These are phyloP conservation scores for Zygosaccharomyces bisporus DNA, from an alignment of 805 yeast genomes.

Conservation along the genomic window DNA sequence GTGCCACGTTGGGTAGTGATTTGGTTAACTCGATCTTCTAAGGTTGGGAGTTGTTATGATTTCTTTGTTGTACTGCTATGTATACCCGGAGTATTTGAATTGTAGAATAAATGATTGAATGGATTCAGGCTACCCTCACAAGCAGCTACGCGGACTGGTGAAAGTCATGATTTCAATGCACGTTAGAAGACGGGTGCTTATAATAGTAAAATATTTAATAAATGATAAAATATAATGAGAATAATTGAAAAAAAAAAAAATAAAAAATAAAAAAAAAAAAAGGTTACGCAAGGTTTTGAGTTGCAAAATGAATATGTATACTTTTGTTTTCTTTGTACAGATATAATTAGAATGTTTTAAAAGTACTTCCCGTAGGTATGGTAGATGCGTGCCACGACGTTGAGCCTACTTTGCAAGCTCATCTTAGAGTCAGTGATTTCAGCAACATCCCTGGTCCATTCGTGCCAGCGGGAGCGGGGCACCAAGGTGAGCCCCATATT, in stretches of 20 bases:
- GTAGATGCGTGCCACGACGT: conserved; percentile 56
- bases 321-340: not conserved
- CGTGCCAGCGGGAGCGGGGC: conserved; percentile 47
- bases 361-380: conserved; percentile 49
- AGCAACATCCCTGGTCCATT: conserved; percentile 62
- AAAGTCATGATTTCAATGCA: no score
- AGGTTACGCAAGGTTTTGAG: not conserved
- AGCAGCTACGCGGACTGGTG: not conserved
- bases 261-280: no score
- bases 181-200: not conserved
- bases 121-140: not conserved
- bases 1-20: no score
- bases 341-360: not conserved
- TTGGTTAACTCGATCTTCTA: not conserved
- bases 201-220: no score
- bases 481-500: conserved; percentile 46
- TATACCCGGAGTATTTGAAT: not conserved
- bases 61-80: not conserved
- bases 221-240: no score
- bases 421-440: conserved; percentile 48
- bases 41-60: not conserved
- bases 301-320: not conserved
- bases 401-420: conserved; percentile 40
- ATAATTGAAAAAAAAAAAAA: no score
- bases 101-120: not conserved